Base-by-base conservation (phyloP, 192 early-diverging fungal species). In the Kickxella alabastrina region DNA sequence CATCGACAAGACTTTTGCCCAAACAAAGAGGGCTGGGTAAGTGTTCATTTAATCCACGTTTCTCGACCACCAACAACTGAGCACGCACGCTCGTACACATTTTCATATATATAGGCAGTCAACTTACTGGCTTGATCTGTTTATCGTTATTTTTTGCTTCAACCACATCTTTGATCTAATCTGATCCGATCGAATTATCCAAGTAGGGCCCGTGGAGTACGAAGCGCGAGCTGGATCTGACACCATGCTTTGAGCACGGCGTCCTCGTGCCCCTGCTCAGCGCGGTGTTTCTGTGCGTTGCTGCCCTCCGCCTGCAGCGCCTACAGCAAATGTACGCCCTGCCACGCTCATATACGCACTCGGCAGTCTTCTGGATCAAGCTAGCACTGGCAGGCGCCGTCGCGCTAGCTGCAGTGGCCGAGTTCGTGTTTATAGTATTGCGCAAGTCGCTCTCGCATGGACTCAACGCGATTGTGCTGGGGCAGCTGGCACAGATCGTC, bases 191-290 rank as follows among this genome's bases (percentile, higher is more conserved):
- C n/a, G n/a, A n/a, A n/a, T n/a, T n/a, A n/a, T n/a, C n/a, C n/a
- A n/a, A n/a, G 27, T 68, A 61, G 65, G 65, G 65, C 12, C 65
- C 65, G 1, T 61, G 58, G 65, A 68, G 65, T 18, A 9, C 31
- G 3, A 13, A 21, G 24, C 27, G 65, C 4, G 57, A 59, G n/a
- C 52, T 61, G 5, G 65, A 68, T 25, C 48, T 68, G 38, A 68
- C 65, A 2, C 52, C 54, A 0, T 68, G 65, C 39, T 68, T 68
- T 61, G 58, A 61, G 58, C 54, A 29, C 34, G 58, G 65, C 10
- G 54, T 61, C 6, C 3, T 48, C 8, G 4, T 27, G 15, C 59
- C 65, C 3, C 6, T 15, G 8, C 43, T 68, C 10, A 56, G 54
- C 31, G 15, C 18, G 13, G 8, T 68, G 26, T 61, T 68, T n/a